Conservation (phyloP, 2,329 filamentous ascomycete genomes). For the Colletotrichum sp. region DNA sequence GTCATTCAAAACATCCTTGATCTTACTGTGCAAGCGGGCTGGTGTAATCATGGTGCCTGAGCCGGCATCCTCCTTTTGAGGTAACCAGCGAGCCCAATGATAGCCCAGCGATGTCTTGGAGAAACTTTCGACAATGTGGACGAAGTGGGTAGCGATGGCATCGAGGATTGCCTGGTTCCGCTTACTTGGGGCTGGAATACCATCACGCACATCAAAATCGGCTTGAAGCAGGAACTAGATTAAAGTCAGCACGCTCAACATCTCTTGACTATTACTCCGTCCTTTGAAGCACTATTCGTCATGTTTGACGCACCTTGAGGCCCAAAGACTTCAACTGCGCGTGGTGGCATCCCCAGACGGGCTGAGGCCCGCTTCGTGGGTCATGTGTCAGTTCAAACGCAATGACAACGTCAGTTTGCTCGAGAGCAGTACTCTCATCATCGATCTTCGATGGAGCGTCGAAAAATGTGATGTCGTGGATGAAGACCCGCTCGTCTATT, state of each 20-base stretch:
- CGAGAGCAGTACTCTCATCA: not conserved
- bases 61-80: not conserved
- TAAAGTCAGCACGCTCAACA: not conserved
- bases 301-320: not conserved
- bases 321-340: not conserved
- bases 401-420: not conserved
- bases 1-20: not conserved
- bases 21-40: not conserved
- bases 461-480: not conserved
- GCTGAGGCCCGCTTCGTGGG: not conserved
- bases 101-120: not conserved
- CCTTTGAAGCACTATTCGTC: not conserved
- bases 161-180: slow-evolving; percentile 41
- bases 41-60: not conserved
- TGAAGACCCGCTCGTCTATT: not conserved
- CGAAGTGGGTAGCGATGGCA: slow-evolving; percentile 27
- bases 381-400: not conserved
- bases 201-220: slow-evolving; percentile 54
- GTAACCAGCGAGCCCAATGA: not conserved
- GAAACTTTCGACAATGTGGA: slow-evolving; percentile 19
- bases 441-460: not conserved
- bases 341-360: not conserved
- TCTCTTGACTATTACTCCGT: not conserved
- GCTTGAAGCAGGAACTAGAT: slow-evolving; percentile 50
- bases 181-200: slow-evolving; percentile 38